A percentile compares a stretch with the other conserved stretches of the same genome.
Conservation (phyloP, 164 flowering plant genomes). For the Nelumbo lutea region DNA sequence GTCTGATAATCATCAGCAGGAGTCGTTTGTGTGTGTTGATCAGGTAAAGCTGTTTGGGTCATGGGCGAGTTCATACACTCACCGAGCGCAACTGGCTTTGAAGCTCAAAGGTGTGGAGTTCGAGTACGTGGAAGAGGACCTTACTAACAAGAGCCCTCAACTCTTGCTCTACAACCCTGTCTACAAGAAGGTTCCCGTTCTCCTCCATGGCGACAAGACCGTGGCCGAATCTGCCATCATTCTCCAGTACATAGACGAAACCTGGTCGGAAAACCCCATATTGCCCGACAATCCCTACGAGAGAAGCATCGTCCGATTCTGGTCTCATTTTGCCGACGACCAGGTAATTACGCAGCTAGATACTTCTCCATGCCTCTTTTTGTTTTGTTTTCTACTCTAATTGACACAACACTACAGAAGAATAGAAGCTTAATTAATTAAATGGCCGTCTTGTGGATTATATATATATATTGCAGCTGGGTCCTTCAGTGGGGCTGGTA, state of each 20-base stretch:
- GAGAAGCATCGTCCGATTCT: slow-evolving; percentile 19
- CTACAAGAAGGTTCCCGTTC: slow-evolving; percentile 26
- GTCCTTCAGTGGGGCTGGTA: slow-evolving; percentile 24
- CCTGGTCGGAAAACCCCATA: slow-evolving; percentile 17
- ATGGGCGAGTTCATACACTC: slow-evolving; percentile 28
- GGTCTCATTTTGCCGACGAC: slow-evolving; percentile 20
- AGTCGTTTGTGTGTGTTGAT: too few species aligned
- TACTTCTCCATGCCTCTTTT: background rate
- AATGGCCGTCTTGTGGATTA: too few species aligned
- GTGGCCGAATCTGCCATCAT: slow-evolving; percentile 21
- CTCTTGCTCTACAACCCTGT: slow-evolving; percentile 21
- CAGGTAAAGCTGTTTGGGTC: slow-evolving; percentile 18
- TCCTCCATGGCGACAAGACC: slow-evolving; percentile 15
- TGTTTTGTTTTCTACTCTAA: background rate
- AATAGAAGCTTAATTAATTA: too few species aligned
- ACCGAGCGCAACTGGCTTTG: slow-evolving; percentile 23
- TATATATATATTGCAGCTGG: slow-evolving; percentile 14
- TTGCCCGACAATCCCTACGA: slow-evolving; percentile 18
- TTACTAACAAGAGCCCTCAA: slow-evolving; percentile 19
- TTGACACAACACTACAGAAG: background rate
- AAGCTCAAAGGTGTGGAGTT: slow-evolving; percentile 26
- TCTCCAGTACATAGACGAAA: slow-evolving; percentile 25
- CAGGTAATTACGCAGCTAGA: slow-evolving; percentile 9
- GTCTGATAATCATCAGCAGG: too few species aligned
- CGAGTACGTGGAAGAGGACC: slow-evolving; percentile 23